Evolutionary conservation across 139 green algal species (phyloP).

Genomic region (Chlamydomonas asymmetrica): DNA sequence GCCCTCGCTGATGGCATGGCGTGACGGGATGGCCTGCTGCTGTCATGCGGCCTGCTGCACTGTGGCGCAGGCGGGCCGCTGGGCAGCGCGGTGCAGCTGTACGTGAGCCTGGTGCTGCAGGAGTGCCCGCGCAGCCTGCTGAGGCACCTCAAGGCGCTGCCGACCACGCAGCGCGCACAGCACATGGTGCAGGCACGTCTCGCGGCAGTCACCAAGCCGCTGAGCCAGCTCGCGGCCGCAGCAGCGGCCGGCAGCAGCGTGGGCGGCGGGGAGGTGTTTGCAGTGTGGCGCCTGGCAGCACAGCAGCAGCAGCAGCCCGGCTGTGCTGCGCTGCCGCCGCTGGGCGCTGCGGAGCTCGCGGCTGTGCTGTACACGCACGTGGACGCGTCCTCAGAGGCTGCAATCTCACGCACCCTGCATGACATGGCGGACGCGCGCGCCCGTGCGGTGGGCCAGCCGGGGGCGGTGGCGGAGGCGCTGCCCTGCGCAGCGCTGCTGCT

Average conservation of each 20-base stretch:
- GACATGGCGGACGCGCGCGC: background rate
- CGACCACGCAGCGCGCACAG: background rate
- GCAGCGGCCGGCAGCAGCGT: background rate
- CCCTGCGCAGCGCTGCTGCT: background rate
- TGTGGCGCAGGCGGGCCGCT: constrained; percentile 35
- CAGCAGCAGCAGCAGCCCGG: too few species aligned
- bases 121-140: background rate
- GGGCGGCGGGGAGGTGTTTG: constrained; percentile 15
- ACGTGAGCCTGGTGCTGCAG: constrained; percentile 41
- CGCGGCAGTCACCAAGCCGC: background rate
- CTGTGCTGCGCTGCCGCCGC: background rate
- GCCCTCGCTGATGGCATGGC: too few species aligned
- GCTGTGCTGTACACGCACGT: constrained; percentile 18
- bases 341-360: background rate
- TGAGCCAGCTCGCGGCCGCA: background rate
- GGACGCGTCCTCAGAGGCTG: constrained; percentile 3
- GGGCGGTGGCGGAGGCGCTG: background rate
- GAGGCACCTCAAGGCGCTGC: constrained; percentile 9
- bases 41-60: too few species aligned
- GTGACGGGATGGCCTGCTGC: too few species aligned
- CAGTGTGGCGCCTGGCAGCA: constrained; percentile 22
- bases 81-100: constrained; percentile 33
- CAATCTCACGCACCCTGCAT: background rate
- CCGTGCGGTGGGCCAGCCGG: background rate
- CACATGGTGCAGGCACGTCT: constrained; percentile 20